Evolutionary conservation across 169 alveolate genomes (phyloP).

Genomic region (Besnoitia besnoiti): DNA sequence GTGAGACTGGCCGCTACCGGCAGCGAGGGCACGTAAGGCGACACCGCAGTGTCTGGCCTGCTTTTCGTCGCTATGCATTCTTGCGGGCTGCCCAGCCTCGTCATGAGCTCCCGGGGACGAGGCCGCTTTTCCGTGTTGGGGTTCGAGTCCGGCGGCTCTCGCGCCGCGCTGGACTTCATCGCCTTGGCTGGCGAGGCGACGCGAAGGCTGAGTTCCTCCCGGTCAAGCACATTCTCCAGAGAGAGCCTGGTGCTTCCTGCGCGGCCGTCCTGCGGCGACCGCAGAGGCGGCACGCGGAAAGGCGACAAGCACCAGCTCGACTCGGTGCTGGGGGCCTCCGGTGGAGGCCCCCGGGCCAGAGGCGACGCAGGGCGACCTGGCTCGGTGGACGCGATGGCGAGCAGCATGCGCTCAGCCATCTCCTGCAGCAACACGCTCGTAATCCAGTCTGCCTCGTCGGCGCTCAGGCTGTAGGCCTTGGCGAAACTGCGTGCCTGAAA

Average conservation of each 20-base stretch:
- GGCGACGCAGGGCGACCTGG: background rate
- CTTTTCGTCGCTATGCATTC: too few species aligned
- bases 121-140: too few species aligned
- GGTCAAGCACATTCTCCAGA: background rate
- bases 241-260: background rate
- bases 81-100: too few species aligned
- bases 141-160: background rate
- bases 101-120: too few species aligned
- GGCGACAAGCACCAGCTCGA: background rate
- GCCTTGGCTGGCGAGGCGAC: background rate
- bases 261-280: background rate
- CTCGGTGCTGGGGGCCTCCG: background rate
- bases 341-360: background rate
- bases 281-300: background rate
- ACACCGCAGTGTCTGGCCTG: too few species aligned
- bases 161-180: background rate
- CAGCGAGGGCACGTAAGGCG: too few species aligned
- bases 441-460: conserved; percentile 66
- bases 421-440: conserved; percentile 43
- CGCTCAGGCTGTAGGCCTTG: conserved; percentile 53
- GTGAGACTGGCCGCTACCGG: too few species aligned
- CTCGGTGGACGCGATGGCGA: conserved; percentile 19
- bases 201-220: background rate
- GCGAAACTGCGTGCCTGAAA: conserved; percentile 51
- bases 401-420: conserved; percentile 53